Evolutionary conservation across 176 grass and related monocot genomes (phyloP).

Genomic region (Bonia amplexicaulis): DNA sequence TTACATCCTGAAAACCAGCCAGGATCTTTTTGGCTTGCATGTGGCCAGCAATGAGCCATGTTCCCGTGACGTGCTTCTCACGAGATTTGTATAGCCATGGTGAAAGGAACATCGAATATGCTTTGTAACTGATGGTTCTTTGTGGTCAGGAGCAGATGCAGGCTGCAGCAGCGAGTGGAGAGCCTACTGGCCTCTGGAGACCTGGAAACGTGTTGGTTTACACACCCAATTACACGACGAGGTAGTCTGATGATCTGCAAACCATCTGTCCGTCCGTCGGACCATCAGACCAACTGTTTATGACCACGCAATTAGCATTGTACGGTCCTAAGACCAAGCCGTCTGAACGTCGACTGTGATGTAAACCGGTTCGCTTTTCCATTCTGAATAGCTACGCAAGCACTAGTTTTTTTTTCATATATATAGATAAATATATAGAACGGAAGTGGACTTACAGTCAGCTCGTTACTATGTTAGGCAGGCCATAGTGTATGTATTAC

Average conservation of each 20-base stretch:
- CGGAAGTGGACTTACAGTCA: background rate
- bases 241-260: too few species aligned
- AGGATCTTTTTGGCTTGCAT: slow-evolving; percentile 13
- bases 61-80: background rate
- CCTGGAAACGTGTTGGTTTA: background rate
- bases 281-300: background rate
- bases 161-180: background rate
- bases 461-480: too few species aligned
- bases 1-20: background rate
- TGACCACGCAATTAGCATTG: too few species aligned
- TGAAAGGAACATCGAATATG: slow-evolving; percentile 16
- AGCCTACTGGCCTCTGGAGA: background rate
- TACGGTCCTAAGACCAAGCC: background rate
- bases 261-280: too few species aligned
- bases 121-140: background rate
- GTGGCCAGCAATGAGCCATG: slow-evolving; percentile 1
- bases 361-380: background rate
- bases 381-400: background rate
- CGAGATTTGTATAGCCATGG: background rate
- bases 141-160: background rate
- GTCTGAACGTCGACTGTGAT: background rate
- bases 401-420: background rate
- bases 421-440: background rate
- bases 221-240: too few species aligned
- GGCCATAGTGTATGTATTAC: too few species aligned